Percentiles rank a stretch among this genome's conserved stretches.
Conservation (phyloP, 108 stramenopile genomes). For the Schizochytrium sp. region DNA sequence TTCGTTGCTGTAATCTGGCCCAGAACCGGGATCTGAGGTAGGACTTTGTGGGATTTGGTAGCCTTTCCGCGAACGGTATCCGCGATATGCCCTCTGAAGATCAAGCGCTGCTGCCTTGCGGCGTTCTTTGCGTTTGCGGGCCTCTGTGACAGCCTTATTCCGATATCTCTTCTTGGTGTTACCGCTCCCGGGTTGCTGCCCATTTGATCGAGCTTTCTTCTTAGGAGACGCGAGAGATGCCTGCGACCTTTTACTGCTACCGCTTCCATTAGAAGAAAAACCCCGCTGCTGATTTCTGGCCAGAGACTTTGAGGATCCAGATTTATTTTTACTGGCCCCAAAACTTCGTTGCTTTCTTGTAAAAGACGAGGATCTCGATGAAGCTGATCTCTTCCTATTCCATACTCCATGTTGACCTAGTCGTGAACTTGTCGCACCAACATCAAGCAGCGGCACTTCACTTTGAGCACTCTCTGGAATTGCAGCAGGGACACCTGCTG, state of each 20-base stretch:
- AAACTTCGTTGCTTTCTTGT: too few relatives aligned
- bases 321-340: background rate
- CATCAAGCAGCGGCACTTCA: background rate
- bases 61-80: conserved; percentile 26
- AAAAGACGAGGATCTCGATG: too few relatives aligned
- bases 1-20: too few relatives aligned
- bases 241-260: too few relatives aligned
- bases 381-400: too few relatives aligned
- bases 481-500: background rate
- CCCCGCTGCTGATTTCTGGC: too few relatives aligned
- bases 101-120: conserved; percentile 9
- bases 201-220: background rate
- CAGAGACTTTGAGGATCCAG: background rate
- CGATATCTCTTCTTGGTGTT: background rate
- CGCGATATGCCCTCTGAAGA: conserved; percentile 38
- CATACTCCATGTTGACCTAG: too few relatives aligned
- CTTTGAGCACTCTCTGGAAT: background rate
- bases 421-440: too few relatives aligned
- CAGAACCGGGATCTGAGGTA: background rate
- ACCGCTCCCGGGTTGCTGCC: background rate
- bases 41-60: background rate
- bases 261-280: too few relatives aligned
- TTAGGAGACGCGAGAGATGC: too few relatives aligned
- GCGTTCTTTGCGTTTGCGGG: background rate
- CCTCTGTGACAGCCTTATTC: background rate